Conservation (phyloP, 2,329 filamentous ascomycete genomes). For the Pseudogymnoascus sp. region DNA sequence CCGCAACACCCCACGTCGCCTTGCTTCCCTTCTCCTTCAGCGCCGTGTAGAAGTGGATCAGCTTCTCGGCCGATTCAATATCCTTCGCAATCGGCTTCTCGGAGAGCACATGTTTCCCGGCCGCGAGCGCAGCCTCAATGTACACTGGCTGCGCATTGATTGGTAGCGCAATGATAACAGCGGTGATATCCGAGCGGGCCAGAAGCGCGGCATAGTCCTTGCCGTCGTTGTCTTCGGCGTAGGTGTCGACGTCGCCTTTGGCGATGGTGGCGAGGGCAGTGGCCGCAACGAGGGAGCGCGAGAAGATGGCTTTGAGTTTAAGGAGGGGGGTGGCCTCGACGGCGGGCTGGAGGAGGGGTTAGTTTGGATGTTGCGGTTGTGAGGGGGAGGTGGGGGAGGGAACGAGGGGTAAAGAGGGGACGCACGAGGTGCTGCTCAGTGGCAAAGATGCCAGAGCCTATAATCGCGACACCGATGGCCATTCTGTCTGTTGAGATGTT, state of each 20-base stretch:
- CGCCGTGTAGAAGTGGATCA: slow-evolving; percentile 39
- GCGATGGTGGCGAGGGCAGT: slow-evolving; percentile 36
- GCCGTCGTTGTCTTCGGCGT: slow-evolving; percentile 26
- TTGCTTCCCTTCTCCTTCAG: slow-evolving; percentile 22
- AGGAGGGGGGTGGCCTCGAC: slow-evolving; percentile 44
- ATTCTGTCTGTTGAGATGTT: slow-evolving; percentile 14
- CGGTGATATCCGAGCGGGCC: slow-evolving; percentile 25
- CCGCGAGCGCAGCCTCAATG: slow-evolving; percentile 40
- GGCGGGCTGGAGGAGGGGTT: slow-evolving; percentile 40
- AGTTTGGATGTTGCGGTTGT: slow-evolving; percentile 1
- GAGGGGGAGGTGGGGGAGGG: not conserved
- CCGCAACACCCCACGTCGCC: slow-evolving; percentile 53
- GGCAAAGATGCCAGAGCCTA: slow-evolving; percentile 57
- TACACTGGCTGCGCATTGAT: slow-evolving; percentile 41
- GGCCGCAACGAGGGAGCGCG: slow-evolving; percentile 27
- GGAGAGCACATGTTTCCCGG: slow-evolving; percentile 46
- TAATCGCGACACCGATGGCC: slow-evolving; percentile 48
- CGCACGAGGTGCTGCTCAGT: slow-evolving; percentile 48
- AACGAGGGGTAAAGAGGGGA: slow-evolving; percentile 4
- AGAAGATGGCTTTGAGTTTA: slow-evolving; percentile 41
- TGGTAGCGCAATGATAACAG: slow-evolving; percentile 37
- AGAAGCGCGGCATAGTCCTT: slow-evolving; percentile 36
- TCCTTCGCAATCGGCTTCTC: slow-evolving; percentile 48
- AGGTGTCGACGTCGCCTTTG: slow-evolving; percentile 20
- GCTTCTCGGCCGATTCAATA: slow-evolving; percentile 37